Evolutionary conservation across 2,329 filamentous ascomycete species (phyloP).

Genomic region (Plenodomus lindquistii): DNA sequence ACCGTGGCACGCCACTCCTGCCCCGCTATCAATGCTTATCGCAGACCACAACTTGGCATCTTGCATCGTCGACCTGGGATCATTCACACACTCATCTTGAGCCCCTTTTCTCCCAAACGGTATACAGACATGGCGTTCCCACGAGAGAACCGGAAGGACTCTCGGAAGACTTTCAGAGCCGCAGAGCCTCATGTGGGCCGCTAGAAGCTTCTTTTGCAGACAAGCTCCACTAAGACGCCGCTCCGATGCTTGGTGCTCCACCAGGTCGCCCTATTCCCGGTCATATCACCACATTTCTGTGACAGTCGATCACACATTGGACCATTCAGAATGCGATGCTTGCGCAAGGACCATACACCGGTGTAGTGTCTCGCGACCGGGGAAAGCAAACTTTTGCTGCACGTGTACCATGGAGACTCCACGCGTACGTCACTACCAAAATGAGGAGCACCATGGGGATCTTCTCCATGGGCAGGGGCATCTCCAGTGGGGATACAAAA

Average conservation of each 20-base stretch:
- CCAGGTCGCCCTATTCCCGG: conserved; percentile 18
- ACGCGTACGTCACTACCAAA: conserved; percentile 19
- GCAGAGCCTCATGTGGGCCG: conserved; percentile 35
- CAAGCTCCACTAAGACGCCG: conserved; percentile 32
- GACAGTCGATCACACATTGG: conserved; percentile 18
- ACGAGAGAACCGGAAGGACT: conserved; percentile 2
- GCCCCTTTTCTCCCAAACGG: no score
- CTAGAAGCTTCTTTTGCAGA: conserved; percentile 37
- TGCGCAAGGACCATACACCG: conserved; percentile 14
- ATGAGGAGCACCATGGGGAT: conserved; percentile 24
- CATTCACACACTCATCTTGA: no score
- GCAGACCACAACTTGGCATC: not conserved
- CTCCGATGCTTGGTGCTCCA: conserved; percentile 26
- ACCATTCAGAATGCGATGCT: not conserved
- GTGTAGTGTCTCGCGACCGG: conserved; percentile 13
- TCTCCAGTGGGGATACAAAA: conserved; percentile 32
- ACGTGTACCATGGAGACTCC: conserved; percentile 30
- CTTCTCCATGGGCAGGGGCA: conserved; percentile 23
- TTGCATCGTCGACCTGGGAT: not conserved
- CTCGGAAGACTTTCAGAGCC: conserved; percentile 20
- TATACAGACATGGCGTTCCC: not conserved
- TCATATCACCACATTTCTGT: conserved; percentile 14
- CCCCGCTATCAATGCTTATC: not conserved
- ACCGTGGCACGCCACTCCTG: not conserved
- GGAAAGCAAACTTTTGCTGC: conserved; percentile 23